Base-by-base conservation (phyloP, 768 basidiomycete genomes). In the Holtermanniella nyarrowii region DNA sequence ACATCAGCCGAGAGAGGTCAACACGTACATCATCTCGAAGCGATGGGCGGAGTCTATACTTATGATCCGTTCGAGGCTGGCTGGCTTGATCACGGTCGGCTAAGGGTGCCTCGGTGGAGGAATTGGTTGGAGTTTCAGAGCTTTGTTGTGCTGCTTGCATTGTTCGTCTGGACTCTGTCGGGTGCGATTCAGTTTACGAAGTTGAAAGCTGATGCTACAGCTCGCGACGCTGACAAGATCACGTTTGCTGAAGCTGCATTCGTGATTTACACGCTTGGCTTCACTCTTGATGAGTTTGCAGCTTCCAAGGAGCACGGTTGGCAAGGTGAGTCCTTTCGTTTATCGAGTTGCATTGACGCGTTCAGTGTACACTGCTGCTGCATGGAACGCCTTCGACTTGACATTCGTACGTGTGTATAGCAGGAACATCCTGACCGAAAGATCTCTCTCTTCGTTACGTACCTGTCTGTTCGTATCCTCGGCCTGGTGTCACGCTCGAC, bases 261-360 rank as follows among this genome's bases (percentile, higher is more conserved):
- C 65, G 77, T 88, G 45, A 59, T 89, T 12, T 83, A 88, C 58
- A 83, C 82, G 0, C 72, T 76, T 3, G 88, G 88, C 1, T 89
- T 93, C 59, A 74, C 82, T 3, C 69, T 95, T 37, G 85, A 86
- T 54, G 89, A 93, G 70, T 90, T 91, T 66, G 88, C 88, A 0
- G 80, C 86, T 3, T 80, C 84, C 1, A 86, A 80, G 46, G 87
- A 90, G 68, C 82, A 90, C 62, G 88, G 89, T 22, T 89, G 85
- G 86, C 78, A 79, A 42, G 82, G 87, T 88, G 62, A 73, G 86
- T 76, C 21, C 25, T 5, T 49, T 31, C 39, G 12, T 13, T 40
- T 53, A 26, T 53, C 48, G 18, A 4, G 14, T 25, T 48, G 21
- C n/a, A 46, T 43, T 37, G 52, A 37, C 5, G 10, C 49, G 37